Evolutionary conservation across 2,329 filamentous ascomycete species (phyloP), one percentile per base, ranked within the genome.

Genomic region (Erysiphe neolycopersici): DNA sequence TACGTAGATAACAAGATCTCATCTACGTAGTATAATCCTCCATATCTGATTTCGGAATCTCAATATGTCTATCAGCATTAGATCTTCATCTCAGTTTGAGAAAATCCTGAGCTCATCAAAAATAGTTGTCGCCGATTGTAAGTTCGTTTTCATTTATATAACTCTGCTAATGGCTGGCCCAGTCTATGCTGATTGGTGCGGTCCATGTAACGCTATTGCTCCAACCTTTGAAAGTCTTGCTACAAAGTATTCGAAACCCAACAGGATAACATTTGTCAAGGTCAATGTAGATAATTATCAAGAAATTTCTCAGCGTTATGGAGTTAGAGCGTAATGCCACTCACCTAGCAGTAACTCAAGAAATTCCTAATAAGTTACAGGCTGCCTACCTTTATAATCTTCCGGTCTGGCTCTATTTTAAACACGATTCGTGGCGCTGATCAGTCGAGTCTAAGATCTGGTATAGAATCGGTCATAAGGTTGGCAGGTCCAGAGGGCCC

Each of bases 111-210:
- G 68, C 44, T 73, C 74, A 43, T 83, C 79, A 45, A 73, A 71
- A 53, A 71, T 94, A 48, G 82, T 94, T 45, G 71, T 98, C 47
- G 73, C 83, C 53, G 89, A 95, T 64, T 95, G 84, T 92, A 70
- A 62, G 74, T 63, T 47, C 42, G 41, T 51, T 47, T 46, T 44
- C 51, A 29, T 38, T 39, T 37, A 38, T 46, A 48, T 42, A 47
- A 46, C 41, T 51, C 51, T 43, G 30, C 53, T 60, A 57, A 58
- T 50, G 47, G 43, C 36, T 26, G 22, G 22, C 22, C 12, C 35
- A 53, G 83, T 94, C 68, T 91, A 89, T 57, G 87, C 87, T 59
- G 80, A 91, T 62, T 93, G 83, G 81, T 95, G 84, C 60, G 79
- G 78, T 45, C 84, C 87, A 55, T 94, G 85, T 71, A 91, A 91